Evolutionary conservation across 2,329 filamentous ascomycete species (phyloP), one percentile per base, ranked within the genome.

Genomic region (Hortaea sp.): DNA sequence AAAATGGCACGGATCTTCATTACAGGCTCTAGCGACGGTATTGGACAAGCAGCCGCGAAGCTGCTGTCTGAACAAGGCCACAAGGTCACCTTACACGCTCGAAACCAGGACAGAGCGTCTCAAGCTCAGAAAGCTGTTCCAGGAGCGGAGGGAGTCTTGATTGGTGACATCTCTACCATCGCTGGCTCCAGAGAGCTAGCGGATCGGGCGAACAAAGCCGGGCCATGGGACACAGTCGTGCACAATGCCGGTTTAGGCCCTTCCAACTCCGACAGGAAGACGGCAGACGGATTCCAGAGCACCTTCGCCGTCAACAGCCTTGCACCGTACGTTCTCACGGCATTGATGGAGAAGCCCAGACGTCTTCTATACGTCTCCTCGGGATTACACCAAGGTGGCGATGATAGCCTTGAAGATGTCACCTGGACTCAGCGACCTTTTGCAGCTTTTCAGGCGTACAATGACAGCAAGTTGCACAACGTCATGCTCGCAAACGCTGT

Each of bases 21-120:
- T 49, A 80, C 77, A 6, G 76, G 77, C 40, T 78, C 75, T 20
- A 71, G 72, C 9, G 77, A 80, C 56, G 77, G 76, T 49, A 69
- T 80, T 31, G 77, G 77, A 45, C 68, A 67, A 27, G 63, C 69
- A 1, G 70, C 75, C 1, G 77, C 77, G 34, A 66, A 71, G 48
- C 63, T 66, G 5, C 71, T 80, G 29, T 54, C 70, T 41, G 62
- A 69, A 4, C 67, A 69, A 44, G 76, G 77, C 39, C 76, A 81
- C 59, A 63, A 69, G 4, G 75, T 81, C 12, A 68, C 73, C 39
- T 66, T 80, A 0, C 77, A 81, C 57, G 77, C 75, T 1, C 73
- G 77, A 49, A 79, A 73, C 57, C 58, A 66, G n/a, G 63, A 73
- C 45, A 73, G 77, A 35, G 76, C 76, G 7, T 57, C 65, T 27